Conservation (phyloP, 1,139 yeast species). For the Geotrichum carabidarum region DNA sequence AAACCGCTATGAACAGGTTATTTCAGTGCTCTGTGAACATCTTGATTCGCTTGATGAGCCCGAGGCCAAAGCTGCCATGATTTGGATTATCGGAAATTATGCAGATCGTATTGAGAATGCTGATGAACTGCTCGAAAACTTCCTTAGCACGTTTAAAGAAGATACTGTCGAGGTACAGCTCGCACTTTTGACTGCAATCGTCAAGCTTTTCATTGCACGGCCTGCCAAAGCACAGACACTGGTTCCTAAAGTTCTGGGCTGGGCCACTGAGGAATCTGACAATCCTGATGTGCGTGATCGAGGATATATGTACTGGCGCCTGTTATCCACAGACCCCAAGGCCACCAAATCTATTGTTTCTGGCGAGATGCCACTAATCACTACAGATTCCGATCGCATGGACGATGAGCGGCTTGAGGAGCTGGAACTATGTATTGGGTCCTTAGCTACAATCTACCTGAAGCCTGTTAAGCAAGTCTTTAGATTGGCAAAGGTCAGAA, state of each 20-base stretch:
- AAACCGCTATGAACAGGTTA: slow-evolving; percentile 42
- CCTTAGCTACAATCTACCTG: slow-evolving; percentile 75
- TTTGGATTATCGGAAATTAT: slow-evolving; percentile 82
- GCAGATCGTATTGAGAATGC: slow-evolving; percentile 49
- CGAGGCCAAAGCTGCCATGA: slow-evolving; percentile 70
- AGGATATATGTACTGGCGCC: slow-evolving; percentile 81
- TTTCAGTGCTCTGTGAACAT: slow-evolving; percentile 44
- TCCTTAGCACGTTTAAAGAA: slow-evolving; percentile 48
- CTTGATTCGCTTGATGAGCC: slow-evolving; percentile 57
- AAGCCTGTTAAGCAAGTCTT: slow-evolving; percentile 80
- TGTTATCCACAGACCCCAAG: slow-evolving; percentile 50
- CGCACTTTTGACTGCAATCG: slow-evolving; percentile 65
- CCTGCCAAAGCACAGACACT: slow-evolving; percentile 55
- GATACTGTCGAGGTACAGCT: slow-evolving; percentile 72
- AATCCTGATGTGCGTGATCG: slow-evolving; percentile 83
- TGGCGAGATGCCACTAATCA: slow-evolving; percentile 58
- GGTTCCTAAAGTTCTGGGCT: slow-evolving; percentile 56
- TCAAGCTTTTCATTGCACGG: slow-evolving; percentile 57
- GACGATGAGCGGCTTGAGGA: slow-evolving; percentile 73
- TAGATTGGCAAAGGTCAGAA: slow-evolving; percentile 54
- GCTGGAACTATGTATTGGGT: slow-evolving; percentile 73
- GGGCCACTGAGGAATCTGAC: slow-evolving; percentile 70
- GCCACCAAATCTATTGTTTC: slow-evolving; percentile 53
- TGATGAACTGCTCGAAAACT: slow-evolving; percentile 44
- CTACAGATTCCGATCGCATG: slow-evolving; percentile 62